These are phyloP conservation scores for Lipomyces chichibuensis DNA, from an alignment of 805 yeast genomes.

Conservation along the genomic window DNA sequence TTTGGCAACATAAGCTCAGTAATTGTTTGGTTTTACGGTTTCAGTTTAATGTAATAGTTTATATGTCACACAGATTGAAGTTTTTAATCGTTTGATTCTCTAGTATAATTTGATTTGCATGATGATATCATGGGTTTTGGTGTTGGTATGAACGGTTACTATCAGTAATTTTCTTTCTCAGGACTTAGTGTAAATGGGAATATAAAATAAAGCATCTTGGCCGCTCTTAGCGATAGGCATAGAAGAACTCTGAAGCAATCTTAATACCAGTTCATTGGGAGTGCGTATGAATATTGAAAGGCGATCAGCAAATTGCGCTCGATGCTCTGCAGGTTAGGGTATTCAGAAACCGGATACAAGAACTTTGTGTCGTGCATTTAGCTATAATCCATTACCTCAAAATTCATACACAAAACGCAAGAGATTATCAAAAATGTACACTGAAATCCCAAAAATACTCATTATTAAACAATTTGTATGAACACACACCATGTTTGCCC, in stretches of 20 bases:
- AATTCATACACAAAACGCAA: not conserved
- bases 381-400: not conserved
- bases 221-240: not conserved
- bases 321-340: slow-evolving; percentile 11
- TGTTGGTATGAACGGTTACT: not conserved
- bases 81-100: not conserved
- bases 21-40: not conserved
- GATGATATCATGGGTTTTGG: not conserved
- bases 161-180: not conserved
- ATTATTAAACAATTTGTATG: not conserved
- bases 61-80: not conserved
- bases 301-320: no score
- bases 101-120: not conserved
- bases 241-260: not conserved
- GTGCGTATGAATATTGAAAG: no score
- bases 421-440: not conserved
- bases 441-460: not conserved
- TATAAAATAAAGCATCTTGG: not conserved
- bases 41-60: not conserved
- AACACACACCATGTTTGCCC: not conserved
- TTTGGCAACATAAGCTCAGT: not conserved
- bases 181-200: not conserved
- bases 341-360: no score
- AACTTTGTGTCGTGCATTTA: not conserved
- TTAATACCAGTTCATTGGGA: not conserved